Percentiles rank a stretch among this genome's conserved stretches.
These are phyloP conservation scores for Vigna radiata DNA, from an alignment of 306 rosid species.

Conservation along the genomic window DNA sequence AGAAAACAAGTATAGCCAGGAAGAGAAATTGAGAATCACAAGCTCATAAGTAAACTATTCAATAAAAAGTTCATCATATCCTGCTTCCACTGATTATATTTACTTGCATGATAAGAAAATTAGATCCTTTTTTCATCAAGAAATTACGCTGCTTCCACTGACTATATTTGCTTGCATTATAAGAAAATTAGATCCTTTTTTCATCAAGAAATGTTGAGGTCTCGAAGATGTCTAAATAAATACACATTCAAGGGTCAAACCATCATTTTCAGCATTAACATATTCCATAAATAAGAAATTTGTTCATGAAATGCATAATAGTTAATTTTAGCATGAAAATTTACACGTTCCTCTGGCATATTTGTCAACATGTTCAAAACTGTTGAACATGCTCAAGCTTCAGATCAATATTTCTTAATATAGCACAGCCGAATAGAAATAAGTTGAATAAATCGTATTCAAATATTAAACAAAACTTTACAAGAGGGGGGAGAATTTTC, in stretches of 20 bases:
- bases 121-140: conserved; percentile 1
- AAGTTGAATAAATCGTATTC: conserved; percentile 27
- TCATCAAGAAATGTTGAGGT: conserved; percentile 17
- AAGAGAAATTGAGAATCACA: conserved; percentile 1
- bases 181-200: not conserved
- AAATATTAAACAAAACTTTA: not conserved
- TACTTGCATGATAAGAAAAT: not conserved
- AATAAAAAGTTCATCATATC: conserved; percentile 13
- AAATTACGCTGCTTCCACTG: not conserved
- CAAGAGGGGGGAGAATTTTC: conserved; percentile 22
- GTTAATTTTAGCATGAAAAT: not conserved
- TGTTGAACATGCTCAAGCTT: conserved; percentile 23
- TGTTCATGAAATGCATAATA: not conserved
- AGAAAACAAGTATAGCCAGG: not conserved
- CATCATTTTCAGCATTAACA: not conserved
- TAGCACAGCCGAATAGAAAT: conserved; percentile 16
- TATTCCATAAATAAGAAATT: conserved; percentile 15
- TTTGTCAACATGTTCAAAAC: conserved; percentile 22
- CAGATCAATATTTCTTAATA: conserved; percentile 30
- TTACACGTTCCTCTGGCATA: not conserved
- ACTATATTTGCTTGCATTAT: not conserved
- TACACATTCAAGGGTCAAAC: conserved; percentile 2
- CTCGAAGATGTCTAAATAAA: not conserved
- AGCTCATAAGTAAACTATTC: not conserved
- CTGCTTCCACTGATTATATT: not conserved